Conservation (phyloP, 768 basidiomycete genomes). For the Xerocomellus amylosporus region DNA sequence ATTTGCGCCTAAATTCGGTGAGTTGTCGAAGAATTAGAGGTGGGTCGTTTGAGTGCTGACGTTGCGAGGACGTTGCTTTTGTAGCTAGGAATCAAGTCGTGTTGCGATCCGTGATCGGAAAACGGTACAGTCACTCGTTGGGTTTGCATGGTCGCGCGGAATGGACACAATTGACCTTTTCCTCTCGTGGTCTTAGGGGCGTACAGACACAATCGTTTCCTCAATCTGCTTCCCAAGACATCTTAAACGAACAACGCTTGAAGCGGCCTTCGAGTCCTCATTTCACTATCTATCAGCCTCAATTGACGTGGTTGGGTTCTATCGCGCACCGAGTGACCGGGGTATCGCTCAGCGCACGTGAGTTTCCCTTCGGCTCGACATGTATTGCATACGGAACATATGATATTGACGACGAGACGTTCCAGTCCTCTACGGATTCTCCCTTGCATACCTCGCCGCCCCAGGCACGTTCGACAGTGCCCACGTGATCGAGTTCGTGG, state of each 20-base stretch:
- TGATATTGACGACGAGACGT: not conserved
- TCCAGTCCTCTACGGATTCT: conserved; percentile 83
- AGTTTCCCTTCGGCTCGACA: not conserved
- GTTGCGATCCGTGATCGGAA: conserved; percentile 31
- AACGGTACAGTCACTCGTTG: conserved; percentile 35
- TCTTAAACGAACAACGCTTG: conserved; percentile 86
- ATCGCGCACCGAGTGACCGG: conserved; percentile 90
- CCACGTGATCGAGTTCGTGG: conserved; percentile 69
- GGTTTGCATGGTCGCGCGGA: not conserved
- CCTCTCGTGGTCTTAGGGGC: conserved; percentile 33
- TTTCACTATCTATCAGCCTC: conserved; percentile 94
- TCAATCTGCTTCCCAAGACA: conserved; percentile 52
- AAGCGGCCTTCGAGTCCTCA: conserved; percentile 91
- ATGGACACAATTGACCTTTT: not conserved
- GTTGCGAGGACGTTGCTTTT: not conserved
- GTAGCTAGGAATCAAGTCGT: conserved; percentile 44
- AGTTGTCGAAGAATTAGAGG: conserved; percentile 4
- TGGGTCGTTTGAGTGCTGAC: not conserved
- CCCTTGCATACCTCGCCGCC: conserved; percentile 80
- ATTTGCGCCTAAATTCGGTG: conserved; percentile 35
- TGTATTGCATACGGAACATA: not conserved
- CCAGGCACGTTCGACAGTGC: conserved; percentile 79
- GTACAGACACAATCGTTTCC: conserved; percentile 67
- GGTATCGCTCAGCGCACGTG: conserved; percentile 60
- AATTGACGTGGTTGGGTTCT: conserved; percentile 86